These are phyloP conservation scores for Rhizomucor pusillus DNA, from an alignment of 371 early-diverging fungal species.

Conservation along the genomic window DNA sequence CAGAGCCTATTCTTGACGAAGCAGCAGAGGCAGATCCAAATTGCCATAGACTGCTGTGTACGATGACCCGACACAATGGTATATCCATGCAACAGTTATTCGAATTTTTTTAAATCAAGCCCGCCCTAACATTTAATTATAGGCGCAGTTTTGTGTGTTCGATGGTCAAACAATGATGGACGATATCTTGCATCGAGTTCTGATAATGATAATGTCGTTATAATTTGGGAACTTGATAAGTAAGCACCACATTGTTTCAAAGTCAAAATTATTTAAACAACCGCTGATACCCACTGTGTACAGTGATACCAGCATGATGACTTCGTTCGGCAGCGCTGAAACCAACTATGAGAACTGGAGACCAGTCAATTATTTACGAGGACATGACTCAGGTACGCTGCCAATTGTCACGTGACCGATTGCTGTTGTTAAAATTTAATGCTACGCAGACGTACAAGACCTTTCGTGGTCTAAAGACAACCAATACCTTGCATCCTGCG, in stretches of 20 bases:
- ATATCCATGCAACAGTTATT: conserved; percentile 4
- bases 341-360: conserved; percentile 78
- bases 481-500: conserved; percentile 87
- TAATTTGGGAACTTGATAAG: conserved; percentile 89
- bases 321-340: conserved; percentile 57
- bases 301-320: conserved; percentile 37
- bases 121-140: not conserved
- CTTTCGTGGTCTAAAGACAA: conserved; percentile 94
- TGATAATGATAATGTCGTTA: conserved; percentile 80
- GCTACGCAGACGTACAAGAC: conserved; percentile 78
- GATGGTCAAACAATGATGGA: conserved; percentile 78
- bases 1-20: conserved; percentile 61
- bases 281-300: not conserved
- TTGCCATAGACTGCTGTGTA: conserved; percentile 71
- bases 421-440: not conserved
- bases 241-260: conserved; percentile 15
- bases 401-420: not conserved
- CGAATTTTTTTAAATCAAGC: not conserved
- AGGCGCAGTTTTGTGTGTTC: conserved; percentile 90
- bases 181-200: conserved; percentile 85
- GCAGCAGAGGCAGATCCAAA: conserved; percentile 49
- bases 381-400: conserved; percentile 83
- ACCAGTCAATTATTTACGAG: conserved; percentile 76
- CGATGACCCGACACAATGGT: conserved; percentile 85
- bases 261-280: not conserved